These are phyloP conservation scores for Alternaria viburni DNA, from an alignment of 2,329 filamentous ascomycete species.

Conservation along the genomic window DNA sequence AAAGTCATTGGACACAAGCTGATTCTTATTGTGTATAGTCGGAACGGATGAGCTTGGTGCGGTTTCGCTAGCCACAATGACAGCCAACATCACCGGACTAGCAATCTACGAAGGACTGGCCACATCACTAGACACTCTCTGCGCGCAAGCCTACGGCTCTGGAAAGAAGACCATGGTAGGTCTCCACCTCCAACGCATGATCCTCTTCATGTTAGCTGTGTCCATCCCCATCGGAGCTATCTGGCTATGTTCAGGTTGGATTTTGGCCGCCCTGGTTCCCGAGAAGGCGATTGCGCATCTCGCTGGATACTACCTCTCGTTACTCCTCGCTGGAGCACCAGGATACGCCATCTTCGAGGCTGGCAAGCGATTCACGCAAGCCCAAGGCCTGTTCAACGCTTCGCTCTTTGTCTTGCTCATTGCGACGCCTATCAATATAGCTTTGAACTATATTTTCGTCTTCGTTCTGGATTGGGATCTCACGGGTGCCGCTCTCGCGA, in stretches of 20 bases:
- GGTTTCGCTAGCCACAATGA: conserved; percentile 60
- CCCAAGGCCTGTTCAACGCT: conserved; percentile 61
- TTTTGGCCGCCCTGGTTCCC: conserved; percentile 55
- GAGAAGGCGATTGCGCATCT: conserved; percentile 57
- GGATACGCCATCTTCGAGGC: conserved; percentile 63
- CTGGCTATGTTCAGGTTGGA: conserved; percentile 58
- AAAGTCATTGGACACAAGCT: too few species aligned
- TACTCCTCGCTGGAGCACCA: conserved; percentile 58
- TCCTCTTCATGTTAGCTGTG: conserved; percentile 56
- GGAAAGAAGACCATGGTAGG: conserved; percentile 58
- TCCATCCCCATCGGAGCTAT: conserved; percentile 57
- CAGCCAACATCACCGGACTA: conserved; percentile 61
- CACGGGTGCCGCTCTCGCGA: conserved; percentile 59
- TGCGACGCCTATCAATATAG: conserved; percentile 57
- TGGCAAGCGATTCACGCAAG: conserved; percentile 62
- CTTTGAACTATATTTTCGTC: conserved; percentile 59
- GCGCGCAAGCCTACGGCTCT: conserved; percentile 60
- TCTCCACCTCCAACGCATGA: conserved; percentile 61
- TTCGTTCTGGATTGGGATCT: conserved; percentile 54
- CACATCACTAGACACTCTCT: conserved; percentile 59
- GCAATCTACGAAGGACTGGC: conserved; percentile 60
- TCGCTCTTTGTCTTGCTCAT: conserved; percentile 57
- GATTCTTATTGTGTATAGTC: conserved; percentile 26
- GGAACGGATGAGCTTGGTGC: conserved; percentile 61
- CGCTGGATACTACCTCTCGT: conserved; percentile 58